Conservation (phyloP, 2,329 filamentous ascomycete species). For the Macrophomina tecta region DNA sequence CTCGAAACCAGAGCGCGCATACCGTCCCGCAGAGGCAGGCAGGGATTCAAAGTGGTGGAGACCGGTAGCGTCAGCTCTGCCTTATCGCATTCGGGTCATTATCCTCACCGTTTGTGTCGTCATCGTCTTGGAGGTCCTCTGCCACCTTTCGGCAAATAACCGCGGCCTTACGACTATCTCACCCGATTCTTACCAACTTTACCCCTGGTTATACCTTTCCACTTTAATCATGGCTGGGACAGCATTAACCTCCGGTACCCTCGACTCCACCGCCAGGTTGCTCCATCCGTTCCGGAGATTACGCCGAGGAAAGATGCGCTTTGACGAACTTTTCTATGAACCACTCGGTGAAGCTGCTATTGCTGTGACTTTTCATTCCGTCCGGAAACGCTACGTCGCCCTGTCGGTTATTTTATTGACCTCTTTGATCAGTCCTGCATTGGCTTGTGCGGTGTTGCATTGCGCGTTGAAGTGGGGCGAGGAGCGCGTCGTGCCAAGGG, state of each 20-base stretch:
- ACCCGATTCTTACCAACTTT: neutral
- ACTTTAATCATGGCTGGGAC: neutral
- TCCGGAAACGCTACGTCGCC: neutral
- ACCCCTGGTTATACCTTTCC: neutral
- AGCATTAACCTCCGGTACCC: neutral
- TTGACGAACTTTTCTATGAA: neutral
- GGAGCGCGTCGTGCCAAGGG: neutral
- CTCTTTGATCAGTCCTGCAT: neutral
- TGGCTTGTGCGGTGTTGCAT: neutral
- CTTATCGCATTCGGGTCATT: neutral
- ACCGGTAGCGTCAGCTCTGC: neutral
- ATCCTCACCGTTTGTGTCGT: neutral
- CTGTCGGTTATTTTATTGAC: neutral
- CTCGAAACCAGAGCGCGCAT: neutral
- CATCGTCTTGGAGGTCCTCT: neutral
- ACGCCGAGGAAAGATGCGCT: neutral
- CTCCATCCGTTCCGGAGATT: neutral
- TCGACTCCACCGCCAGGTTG: neutral
- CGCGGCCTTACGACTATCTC: neutral
- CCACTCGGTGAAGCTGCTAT: neutral
- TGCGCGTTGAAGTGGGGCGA: neutral
- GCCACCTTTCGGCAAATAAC: neutral
- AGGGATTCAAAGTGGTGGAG: neutral
- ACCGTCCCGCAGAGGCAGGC: neutral
- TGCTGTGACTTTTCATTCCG: neutral